Conservation (phyloP, 2,329 filamentous ascomycete species). For the Claviceps monticola region DNA sequence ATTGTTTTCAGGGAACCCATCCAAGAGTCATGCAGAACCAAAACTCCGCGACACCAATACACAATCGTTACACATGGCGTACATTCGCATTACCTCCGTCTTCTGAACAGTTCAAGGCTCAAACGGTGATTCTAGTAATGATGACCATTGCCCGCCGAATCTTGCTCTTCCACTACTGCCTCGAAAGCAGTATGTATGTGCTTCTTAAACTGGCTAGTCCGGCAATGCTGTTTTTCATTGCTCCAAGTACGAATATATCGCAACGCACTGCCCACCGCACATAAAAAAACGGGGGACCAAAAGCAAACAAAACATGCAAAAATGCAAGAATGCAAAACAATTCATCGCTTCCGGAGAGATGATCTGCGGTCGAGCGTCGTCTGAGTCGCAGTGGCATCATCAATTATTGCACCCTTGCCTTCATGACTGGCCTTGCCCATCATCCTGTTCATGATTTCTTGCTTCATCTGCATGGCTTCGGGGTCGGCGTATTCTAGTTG, state of each 20-base stretch:
- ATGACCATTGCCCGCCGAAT: too few species aligned
- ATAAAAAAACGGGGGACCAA: background rate
- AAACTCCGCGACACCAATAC: background rate
- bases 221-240: too few species aligned
- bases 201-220: too few species aligned
- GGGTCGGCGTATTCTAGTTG: constrained; percentile 41
- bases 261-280: too few species aligned
- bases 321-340: background rate
- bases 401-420: background rate
- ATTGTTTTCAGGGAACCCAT: background rate
- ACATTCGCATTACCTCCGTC: background rate
- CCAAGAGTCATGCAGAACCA: background rate
- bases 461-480: constrained; percentile 30
- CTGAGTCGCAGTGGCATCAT: background rate
- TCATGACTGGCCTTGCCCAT: constrained; percentile 11
- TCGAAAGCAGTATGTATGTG: too few species aligned
- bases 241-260: too few species aligned
- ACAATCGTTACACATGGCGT: background rate
- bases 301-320: background rate
- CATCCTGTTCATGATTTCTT: constrained; percentile 32
- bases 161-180: too few species aligned
- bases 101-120: background rate
- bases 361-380: background rate
- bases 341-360: constrained; percentile 3
- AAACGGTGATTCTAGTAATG: too few species aligned